Evolutionary conservation across 2,329 filamentous ascomycete genomes (phyloP), one percentile per base, ranked within the genome.

Genomic region (Paecilomyces dactylethromorphus): DNA sequence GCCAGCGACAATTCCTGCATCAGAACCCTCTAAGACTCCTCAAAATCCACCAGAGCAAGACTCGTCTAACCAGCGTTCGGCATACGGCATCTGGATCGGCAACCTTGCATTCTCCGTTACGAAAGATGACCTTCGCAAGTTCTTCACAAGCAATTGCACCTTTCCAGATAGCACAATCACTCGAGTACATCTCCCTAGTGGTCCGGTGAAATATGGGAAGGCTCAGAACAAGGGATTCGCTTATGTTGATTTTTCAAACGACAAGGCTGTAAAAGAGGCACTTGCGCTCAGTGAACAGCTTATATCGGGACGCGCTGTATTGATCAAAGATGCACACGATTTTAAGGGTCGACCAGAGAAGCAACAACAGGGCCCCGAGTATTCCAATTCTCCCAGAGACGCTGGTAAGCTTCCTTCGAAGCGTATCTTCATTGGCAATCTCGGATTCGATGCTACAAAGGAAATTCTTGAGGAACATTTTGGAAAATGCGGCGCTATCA

Each of bases 21-120:
- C 56, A 10, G 33, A 54, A 59, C 56, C 26, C 57, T 61, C 53
- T 21, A 22, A 52, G 13, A 21, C 50, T 21, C 50, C 21, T 24
- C 26, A 24, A 24, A 63, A 60, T 15, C 32, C 64, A n/a, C 54
- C 74, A 52, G 68, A 69, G 12, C 39, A 45, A n/a, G 39, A 45
- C 10, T 45, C 35, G 15, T 18, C 39, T n/a, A 73, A 76, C 57
- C 77, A 80, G 65, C 87, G 91, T 60, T 94, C 91, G 10, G 86
- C 90, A 18, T 87, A 91, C 74, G 91, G 92, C 62, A 85, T 99
- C 64, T 99, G 94, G 94, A 90, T 99, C 66, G 94, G 95, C 67
- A 99, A 99, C 75, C 78, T 99, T 62, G 85, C 89, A n/a, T 99
- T 93, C 80, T 85, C 84, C 53, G 81, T 88, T 49, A 94, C 89